Base-by-base conservation (phyloP, 2,329 filamentous ascomycete species). In the Fusarium subtropicale region DNA sequence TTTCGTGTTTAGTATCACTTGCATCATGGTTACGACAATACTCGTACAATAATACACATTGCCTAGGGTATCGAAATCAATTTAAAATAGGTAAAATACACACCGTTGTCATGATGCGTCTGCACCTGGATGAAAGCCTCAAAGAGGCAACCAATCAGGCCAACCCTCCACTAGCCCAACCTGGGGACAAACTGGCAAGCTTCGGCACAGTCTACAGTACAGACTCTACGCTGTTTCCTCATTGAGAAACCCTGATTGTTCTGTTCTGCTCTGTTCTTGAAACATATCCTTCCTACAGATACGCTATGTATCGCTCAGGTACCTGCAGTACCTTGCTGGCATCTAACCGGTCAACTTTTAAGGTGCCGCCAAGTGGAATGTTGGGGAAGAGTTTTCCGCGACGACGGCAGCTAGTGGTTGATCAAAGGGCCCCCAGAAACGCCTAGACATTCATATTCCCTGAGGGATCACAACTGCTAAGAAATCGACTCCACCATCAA, bases 321-420 rank as follows among this genome's bases (percentile, higher is more conserved):
- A 65, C 61, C 60, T 51, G 39, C 22, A 31, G 45, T 67, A 67
- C 72, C 68, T 67, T 74, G 69, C 71, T 75, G 73, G 71, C 73
- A 68, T 56, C 69, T 59, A 53, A 62, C 66, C 58, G 71, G 65
- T 52, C 46, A 66, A 45, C 59, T 66, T 41, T 74, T 71, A 62
- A 70, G 62, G 68, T 75, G 71, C 63, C 73, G 64, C 73, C 60
- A 75, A 73, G 73, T 75, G 73, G 73, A 75, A 75, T 74, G 73
- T 74, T 75, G 73, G 73, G 65, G 73, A 75, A 75, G 73, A 75
- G 71, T 75, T 75, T 75, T 75, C 71, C 58, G 41, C 60, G 65
- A 36, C 38, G 59, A 66, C 60, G 42, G 55, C 60, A 67, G 51
- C 69, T 68, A 75, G 73, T 75, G 73, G 73, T 68, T 65, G 63